phyloP scores from a whole-genome alignment of 176 grass and related monocot species.

The Saccharum officinarum region DNA sequence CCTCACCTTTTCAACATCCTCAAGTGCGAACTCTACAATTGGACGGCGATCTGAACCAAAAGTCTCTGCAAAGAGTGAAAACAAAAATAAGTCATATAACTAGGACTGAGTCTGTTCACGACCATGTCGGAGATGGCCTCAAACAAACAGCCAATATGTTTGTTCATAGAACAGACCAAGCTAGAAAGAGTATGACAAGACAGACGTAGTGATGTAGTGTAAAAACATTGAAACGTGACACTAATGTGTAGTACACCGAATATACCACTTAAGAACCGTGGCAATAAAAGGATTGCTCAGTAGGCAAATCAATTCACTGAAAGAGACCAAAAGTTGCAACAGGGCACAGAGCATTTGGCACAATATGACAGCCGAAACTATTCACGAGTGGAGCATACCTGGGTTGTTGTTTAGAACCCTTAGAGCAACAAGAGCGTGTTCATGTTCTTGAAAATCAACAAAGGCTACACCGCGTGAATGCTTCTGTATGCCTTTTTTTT shows the following conservation, averaged over 20 bases:
- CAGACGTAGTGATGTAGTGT: background rate
- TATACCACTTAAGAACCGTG: background rate
- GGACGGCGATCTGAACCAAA: conserved; percentile 79
- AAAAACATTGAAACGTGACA: background rate
- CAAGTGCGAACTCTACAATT: conserved; percentile 88
- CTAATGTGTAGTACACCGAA: background rate
- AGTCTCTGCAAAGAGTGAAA: conserved; percentile 55
- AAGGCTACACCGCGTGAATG: conserved; percentile 91
- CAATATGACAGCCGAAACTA: background rate
- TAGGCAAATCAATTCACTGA: background rate
- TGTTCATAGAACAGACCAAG: background rate
- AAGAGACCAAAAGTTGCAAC: conserved; percentile 7
- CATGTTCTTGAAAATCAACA: conserved; percentile 97
- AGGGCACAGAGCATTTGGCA: background rate
- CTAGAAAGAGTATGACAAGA: background rate
- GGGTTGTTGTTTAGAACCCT: conserved; percentile 99
- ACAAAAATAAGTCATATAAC: conserved; percentile 23
- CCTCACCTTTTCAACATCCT: conserved; percentile 83
- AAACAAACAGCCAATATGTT: conserved; percentile 17
- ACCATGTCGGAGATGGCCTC: background rate
- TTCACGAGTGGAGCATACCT: conserved; percentile 41
- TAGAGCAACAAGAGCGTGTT: conserved; percentile 91
- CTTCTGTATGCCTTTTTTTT: conserved; percentile 74
- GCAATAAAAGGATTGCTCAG: conserved; percentile 17
- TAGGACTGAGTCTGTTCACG: background rate